A percentile compares a stretch with the other conserved stretches of the same genome.
These are phyloP conservation scores for Stentor coeruleus DNA, from an alignment of 73 alveolate genomes.

Conservation along the genomic window DNA sequence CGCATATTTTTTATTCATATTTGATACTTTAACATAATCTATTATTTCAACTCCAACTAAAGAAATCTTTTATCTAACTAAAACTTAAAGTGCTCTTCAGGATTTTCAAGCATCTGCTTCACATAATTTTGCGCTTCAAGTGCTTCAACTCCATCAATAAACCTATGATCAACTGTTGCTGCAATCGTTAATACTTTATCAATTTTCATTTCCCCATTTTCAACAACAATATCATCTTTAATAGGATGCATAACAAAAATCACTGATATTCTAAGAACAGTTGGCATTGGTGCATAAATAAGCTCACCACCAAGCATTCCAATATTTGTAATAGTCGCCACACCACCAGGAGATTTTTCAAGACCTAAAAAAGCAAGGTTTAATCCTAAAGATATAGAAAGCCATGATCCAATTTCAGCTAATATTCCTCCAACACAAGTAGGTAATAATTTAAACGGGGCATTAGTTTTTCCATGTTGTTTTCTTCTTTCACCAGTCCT, in stretches of 20 bases:
- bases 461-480: neutral
- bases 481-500: constrained; percentile 10
- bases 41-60: too few relatives aligned
- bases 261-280: neutral
- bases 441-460: constrained; percentile 15
- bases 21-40: too few relatives aligned
- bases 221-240: constrained; percentile 16
- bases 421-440: constrained; percentile 19
- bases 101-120: neutral
- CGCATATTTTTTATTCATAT: too few relatives aligned
- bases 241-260: neutral
- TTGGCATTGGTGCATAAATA: constrained; percentile 11
- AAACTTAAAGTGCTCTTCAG: neutral
- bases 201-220: neutral
- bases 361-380: neutral
- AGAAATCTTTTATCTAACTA: too few relatives aligned
- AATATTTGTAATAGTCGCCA: neutral
- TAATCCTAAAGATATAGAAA: neutral
- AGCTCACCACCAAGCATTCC: neutral
- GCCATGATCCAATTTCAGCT: neutral
- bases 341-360: constrained; percentile 5
- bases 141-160: neutral
- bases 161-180: constrained; percentile 16
- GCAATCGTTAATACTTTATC: neutral
- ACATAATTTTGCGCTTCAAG: neutral